Conservation (phyloP, 345 rosid species). For the Conringia planisiliqua region DNA sequence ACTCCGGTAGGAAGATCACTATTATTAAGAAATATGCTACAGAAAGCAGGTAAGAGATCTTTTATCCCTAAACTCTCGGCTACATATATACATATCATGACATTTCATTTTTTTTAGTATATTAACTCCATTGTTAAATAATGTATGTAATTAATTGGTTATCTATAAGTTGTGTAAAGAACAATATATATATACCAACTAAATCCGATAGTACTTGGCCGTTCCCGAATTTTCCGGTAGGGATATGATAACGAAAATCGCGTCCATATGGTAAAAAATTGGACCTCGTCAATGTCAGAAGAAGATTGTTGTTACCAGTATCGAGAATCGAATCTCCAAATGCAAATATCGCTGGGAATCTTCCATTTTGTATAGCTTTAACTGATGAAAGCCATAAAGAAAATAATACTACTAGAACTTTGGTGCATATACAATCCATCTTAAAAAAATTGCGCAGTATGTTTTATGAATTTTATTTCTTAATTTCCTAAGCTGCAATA, state of each 20-base stretch:
- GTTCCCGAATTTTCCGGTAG: slow-evolving; percentile 57
- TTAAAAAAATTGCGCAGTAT: not conserved
- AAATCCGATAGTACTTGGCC: slow-evolving; percentile 54
- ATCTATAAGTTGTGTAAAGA: not conserved
- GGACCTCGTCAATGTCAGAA: slow-evolving; percentile 31
- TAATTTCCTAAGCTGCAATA: not conserved
- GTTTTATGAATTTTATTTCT: not conserved
- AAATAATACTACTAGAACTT: slow-evolving; percentile 6
- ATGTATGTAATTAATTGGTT: not conserved
- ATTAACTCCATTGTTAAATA: no score
- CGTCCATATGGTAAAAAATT: slow-evolving; percentile 58
- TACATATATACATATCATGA: not conserved
- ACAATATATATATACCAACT: slow-evolving; percentile 46
- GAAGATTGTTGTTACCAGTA: slow-evolving; percentile 55
- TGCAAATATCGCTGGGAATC: slow-evolving; percentile 14
- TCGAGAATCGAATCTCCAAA: slow-evolving; percentile 71
- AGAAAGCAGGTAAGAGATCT: slow-evolving; percentile 18
- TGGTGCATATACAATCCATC: not conserved
- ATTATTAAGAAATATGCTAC: not conserved
- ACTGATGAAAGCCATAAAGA: not conserved
- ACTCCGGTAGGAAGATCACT: slow-evolving; percentile 27
- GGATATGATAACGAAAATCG: slow-evolving; percentile 36
- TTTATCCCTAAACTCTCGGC: slow-evolving; percentile 20
- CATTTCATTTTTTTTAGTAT: not conserved
- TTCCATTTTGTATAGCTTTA: not conserved